Conservation (phyloP, 2,329 filamentous ascomycete species). For the Pseudogymnoascus sp. region DNA sequence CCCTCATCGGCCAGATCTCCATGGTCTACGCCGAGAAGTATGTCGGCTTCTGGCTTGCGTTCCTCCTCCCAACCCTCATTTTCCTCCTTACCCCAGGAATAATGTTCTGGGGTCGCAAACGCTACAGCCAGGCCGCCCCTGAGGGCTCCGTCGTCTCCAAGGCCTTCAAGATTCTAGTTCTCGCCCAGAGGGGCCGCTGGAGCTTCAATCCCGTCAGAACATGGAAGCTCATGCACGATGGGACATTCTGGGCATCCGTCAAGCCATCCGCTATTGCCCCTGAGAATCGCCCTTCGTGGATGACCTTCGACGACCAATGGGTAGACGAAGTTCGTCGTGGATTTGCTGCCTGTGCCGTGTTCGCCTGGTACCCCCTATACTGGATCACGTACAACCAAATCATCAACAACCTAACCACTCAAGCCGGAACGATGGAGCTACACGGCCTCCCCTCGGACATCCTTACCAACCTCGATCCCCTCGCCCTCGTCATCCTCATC, state of each 20-base stretch:
- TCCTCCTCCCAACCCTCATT: conserved; percentile 35
- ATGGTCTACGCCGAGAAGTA: conserved; percentile 48
- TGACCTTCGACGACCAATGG: conserved; percentile 77
- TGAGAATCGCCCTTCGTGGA: conserved; percentile 62
- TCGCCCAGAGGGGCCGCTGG: conserved; percentile 51
- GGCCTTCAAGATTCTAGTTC: conserved; percentile 46
- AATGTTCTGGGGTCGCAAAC: conserved; percentile 49
- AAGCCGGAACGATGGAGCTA: conserved; percentile 47
- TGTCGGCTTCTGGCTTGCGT: conserved; percentile 43
- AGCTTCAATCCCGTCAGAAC: conserved; percentile 46
- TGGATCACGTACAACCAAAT: conserved; percentile 62
- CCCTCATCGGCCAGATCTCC: conserved; percentile 32
- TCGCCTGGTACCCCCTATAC: conserved; percentile 61
- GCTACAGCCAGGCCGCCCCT: conserved; percentile 50
- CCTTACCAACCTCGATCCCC: conserved; percentile 50
- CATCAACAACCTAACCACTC: conserved; percentile 59
- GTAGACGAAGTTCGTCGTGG: conserved; percentile 57
- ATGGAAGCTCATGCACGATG: conserved; percentile 47
- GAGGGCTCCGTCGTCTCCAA: conserved; percentile 59
- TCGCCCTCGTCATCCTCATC: conserved; percentile 52
- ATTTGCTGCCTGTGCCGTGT: conserved; percentile 58
- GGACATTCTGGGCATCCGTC: conserved; percentile 51
- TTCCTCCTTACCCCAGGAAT: conserved; percentile 49
- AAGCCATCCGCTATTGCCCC: conserved; percentile 49
- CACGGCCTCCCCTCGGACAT: conserved; percentile 53